phyloP scores from a whole-genome alignment of 495 filamentous ascomycete genomes.

The Melanomma pulvis-pyrius region DNA sequence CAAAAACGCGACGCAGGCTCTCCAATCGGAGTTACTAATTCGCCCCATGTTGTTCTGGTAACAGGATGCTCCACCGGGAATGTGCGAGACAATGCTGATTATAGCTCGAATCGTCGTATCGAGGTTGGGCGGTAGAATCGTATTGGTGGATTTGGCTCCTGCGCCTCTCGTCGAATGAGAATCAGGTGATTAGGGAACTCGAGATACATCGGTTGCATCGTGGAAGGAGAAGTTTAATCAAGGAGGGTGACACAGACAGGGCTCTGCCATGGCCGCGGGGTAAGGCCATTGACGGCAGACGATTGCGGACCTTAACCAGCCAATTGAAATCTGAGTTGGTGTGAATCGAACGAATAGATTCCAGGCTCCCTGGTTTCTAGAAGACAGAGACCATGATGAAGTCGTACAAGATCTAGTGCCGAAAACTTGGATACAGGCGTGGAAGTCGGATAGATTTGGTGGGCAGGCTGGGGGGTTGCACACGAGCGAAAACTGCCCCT shows the following conservation, averaged over 20 bases:
- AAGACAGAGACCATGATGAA: not conserved
- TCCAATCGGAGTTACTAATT: not conserved
- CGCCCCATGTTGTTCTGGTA: not conserved
- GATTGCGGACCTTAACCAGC: slow-evolving; percentile 4
- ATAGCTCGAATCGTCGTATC: not conserved
- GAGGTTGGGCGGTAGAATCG: not conserved
- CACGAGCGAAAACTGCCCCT: not conserved
- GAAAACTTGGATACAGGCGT: slow-evolving; percentile 7
- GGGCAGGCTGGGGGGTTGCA: not conserved
- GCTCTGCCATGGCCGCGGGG: not conserved
- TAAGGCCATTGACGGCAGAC: not conserved
- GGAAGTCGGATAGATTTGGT: not conserved
- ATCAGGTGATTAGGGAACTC: slow-evolving; percentile 5
- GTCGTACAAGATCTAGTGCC: slow-evolving; percentile 14
- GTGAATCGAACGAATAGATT: not conserved
- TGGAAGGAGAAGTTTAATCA: not conserved
- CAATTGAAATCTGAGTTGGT: not conserved
- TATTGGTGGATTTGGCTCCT: not conserved
- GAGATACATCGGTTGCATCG: slow-evolving; percentile 7
- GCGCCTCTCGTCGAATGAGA: not conserved
- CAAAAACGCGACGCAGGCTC: not conserved
- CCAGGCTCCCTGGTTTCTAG: slow-evolving; percentile 10
- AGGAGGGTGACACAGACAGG: slow-evolving; percentile 16
- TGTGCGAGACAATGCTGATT: not conserved
- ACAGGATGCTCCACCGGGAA: not conserved